Base-by-base conservation (phyloP, 73 alveolate species). In the Urostyla sp. region DNA sequence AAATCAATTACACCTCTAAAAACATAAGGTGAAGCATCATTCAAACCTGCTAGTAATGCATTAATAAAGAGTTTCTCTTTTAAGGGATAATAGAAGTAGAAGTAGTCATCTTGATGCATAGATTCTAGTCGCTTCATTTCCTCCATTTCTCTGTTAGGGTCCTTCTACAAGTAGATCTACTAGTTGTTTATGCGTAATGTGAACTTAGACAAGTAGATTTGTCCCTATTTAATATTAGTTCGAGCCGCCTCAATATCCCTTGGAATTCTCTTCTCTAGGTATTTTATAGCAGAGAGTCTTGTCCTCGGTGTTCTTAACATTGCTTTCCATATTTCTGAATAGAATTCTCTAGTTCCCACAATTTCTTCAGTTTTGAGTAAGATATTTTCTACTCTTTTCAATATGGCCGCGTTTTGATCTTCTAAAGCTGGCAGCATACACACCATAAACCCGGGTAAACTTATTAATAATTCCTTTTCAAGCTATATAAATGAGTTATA, bases 361-460 rank as follows among this genome's bases (percentile, higher is more conserved):
- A 85, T 90, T 38, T 90, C 86, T 37, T 92, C 87, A 10, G 93
- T 85, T 58, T 56, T 79, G 23, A 61, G 58, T 40, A 93, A 80
- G 31, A 93, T 88, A 50, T 69, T 91, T 72, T 88, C 94, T 43
- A 93, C 91, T 45, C 81, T 72, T 61, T 87, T 90, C 57, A 88
- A 84, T 73, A 90, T 86, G 44, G 43, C 38, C 24, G 82, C 93
- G 67, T 91, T 93, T 67, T 93, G 95, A 55, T 93, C 98, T 53
- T 93, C 98, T n/a, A 93, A 78, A 8, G 94, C 96, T 0, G 98
- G 98, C 18, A 93, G 87, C 72, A 93, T 87, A 80, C 98, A 87
- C 0, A 92, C 93, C 72, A 93, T 45, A 91, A 93, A 90, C 27
- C 98, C 98, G 18, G 95, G 72, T 50, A 93, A 67, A 36, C 89